Evolutionary conservation across 2,329 filamentous ascomycete species (phyloP).

Genomic region (Monilinia polystroma): DNA sequence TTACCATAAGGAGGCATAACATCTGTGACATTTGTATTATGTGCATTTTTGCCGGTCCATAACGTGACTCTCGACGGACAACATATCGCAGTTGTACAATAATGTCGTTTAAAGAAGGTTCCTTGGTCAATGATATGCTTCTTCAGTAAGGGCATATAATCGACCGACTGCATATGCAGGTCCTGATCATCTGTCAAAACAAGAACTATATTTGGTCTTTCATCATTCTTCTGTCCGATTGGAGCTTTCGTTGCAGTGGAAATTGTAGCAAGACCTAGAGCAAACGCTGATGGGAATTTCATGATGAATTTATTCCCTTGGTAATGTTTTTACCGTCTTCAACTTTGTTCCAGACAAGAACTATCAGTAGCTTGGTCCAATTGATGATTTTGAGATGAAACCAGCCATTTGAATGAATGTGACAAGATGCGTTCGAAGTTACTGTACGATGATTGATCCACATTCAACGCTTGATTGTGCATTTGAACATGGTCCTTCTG

Average conservation of each 20-base stretch:
- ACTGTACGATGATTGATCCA: background rate
- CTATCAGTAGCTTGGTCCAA: background rate
- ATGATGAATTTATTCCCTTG: slow-evolving; percentile 3
- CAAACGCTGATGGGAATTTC: slow-evolving; percentile 5
- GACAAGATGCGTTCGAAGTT: background rate
- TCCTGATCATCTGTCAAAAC: slow-evolving; percentile 67
- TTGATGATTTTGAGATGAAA: background rate
- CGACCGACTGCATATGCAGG: slow-evolving; percentile 56
- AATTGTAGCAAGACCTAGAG: slow-evolving; percentile 26
- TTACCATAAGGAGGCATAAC: slow-evolving; percentile 50
- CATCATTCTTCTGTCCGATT: slow-evolving; percentile 22
- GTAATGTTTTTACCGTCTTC: background rate
- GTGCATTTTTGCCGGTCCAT: slow-evolving; percentile 60
- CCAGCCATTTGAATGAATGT: background rate
- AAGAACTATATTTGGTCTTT: slow-evolving; percentile 58
- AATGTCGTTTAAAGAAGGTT: slow-evolving; percentile 57
- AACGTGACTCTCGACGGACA: slow-evolving; percentile 62
- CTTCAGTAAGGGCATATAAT: slow-evolving; percentile 56
- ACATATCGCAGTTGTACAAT: slow-evolving; percentile 60
- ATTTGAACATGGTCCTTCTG: background rate
- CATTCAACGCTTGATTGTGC: background rate
- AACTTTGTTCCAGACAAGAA: background rate
- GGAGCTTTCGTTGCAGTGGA: slow-evolving; percentile 26
- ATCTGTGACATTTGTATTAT: slow-evolving; percentile 62
- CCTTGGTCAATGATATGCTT: slow-evolving; percentile 56